phyloP scores from a whole-genome alignment of 768 basidiomycete species.

The Tephrocybe sp. region DNA sequence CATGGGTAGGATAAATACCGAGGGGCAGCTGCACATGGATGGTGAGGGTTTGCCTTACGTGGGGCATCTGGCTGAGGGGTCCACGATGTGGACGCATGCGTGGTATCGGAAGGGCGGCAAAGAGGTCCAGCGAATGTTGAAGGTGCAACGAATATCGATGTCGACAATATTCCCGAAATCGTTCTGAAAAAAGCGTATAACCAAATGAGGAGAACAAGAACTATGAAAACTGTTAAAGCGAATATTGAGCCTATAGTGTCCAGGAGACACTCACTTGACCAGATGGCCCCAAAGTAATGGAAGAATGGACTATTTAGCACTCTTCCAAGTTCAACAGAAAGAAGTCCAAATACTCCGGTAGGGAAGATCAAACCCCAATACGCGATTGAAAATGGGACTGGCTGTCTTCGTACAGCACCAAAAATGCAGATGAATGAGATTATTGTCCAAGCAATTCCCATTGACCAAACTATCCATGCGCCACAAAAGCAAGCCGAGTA shows the following conservation, averaged over 20 bases:
- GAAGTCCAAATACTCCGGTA: conserved; percentile 48
- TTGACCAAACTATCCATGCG: conserved; percentile 50
- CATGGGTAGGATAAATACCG: no score
- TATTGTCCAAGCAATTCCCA: conserved; percentile 50
- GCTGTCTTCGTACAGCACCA: conserved; percentile 25
- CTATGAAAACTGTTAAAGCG: conserved; percentile 21
- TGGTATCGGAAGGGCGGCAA: no score
- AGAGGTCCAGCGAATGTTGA: conserved; percentile 29
- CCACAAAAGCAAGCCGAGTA: conserved; percentile 42
- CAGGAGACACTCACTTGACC: conserved; percentile 39
- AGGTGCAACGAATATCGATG: conserved; percentile 46
- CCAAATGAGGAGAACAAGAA: conserved; percentile 42
- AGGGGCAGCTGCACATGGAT: no score
- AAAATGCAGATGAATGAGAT: conserved; percentile 41
- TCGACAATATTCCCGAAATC: conserved; percentile 41
- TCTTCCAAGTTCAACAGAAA: conserved; percentile 45
- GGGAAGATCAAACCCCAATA: conserved; percentile 61
- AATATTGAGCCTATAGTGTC: not conserved
- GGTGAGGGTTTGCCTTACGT: no score
- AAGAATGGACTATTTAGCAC: conserved; percentile 51
- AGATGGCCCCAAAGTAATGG: conserved; percentile 49
- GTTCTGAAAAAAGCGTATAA: conserved; percentile 35
- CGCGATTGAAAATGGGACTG: conserved; percentile 40
- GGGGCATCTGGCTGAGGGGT: no score
- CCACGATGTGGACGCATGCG: no score